A percentile compares a stretch with the other conserved stretches of the same genome.
phyloP scores from a whole-genome alignment of 169 alveolate genomes.

The Babesia microti region DNA sequence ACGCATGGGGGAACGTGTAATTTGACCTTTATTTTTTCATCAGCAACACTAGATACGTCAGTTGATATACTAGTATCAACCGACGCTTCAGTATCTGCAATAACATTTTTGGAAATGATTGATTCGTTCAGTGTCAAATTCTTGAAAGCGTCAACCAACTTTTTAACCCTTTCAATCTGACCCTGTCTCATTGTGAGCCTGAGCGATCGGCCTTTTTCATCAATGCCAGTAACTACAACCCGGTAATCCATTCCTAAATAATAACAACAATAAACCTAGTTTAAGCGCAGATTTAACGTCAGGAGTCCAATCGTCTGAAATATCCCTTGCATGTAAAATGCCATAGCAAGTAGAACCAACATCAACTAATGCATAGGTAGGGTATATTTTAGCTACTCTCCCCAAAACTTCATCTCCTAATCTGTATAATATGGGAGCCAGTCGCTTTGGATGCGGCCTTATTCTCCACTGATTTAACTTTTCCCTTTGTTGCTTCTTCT shows the following conservation, averaged over 20 bases:
- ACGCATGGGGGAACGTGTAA: too few species aligned
- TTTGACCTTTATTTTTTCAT: too few species aligned
- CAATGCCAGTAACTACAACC: slow-evolving; percentile 26
- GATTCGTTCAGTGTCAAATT: too few species aligned
- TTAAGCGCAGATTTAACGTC: too few species aligned
- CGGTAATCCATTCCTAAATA: slow-evolving; percentile 16
- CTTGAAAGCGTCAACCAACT: too few species aligned
- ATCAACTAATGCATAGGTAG: slow-evolving; percentile 43
- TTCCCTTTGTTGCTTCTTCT: slow-evolving; percentile 6
- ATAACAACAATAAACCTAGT: slow-evolving; percentile 29
- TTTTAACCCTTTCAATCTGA: too few species aligned
- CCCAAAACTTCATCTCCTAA: slow-evolving; percentile 36
- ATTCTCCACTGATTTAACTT: slow-evolving; percentile 19
- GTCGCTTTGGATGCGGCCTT: slow-evolving; percentile 15
- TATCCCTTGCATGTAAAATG: slow-evolving; percentile 38
- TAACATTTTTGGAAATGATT: too few species aligned
- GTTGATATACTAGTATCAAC: too few species aligned
- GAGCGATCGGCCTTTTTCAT: slow-evolving; percentile 9
- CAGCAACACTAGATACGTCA: too few species aligned
- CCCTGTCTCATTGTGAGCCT: too few species aligned
- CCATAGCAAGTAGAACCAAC: slow-evolving; percentile 36
- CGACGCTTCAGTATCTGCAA: too few species aligned
- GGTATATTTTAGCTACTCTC: slow-evolving; percentile 25
- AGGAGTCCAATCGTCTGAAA: slow-evolving; percentile 45
- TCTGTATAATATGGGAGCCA: slow-evolving; percentile 13